phyloP scores from a whole-genome alignment of 805 yeast genomes.

The Ogataea zsoltii region DNA sequence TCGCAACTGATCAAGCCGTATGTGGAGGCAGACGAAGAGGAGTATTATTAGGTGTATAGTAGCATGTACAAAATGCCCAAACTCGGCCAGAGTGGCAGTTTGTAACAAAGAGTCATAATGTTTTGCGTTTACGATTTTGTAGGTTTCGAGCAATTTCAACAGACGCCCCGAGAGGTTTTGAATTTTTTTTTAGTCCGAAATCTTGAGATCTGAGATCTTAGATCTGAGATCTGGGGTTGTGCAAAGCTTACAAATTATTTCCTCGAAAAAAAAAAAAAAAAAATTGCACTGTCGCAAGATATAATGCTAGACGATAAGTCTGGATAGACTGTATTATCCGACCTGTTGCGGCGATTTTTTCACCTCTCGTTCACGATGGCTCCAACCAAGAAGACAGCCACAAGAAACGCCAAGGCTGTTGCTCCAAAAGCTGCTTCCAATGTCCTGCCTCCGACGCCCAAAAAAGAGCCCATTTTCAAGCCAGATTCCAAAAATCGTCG shows the following conservation, averaged over 20 bases:
- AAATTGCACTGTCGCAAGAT: neutral
- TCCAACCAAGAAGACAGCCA: conserved; percentile 1
- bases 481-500: conserved; percentile 31
- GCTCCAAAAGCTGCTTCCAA: neutral
- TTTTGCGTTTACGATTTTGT: too few species aligned
- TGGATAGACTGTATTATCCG: too few species aligned
- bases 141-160: too few species aligned
- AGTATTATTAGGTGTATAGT: conserved; percentile 9
- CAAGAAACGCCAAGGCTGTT: conserved; percentile 5
- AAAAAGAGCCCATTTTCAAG: conserved; percentile 36
- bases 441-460: conserved; percentile 29
- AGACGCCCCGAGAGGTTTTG: too few species aligned
- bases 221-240: conserved; percentile 5
- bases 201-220: too few species aligned
- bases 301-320: too few species aligned
- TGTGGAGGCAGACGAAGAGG: conserved; percentile 20
- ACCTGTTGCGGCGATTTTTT: neutral
- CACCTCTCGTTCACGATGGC: neutral
- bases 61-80: neutral
- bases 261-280: neutral
- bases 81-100: too few species aligned
- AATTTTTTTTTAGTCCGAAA: too few species aligned
- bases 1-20: conserved; percentile 24
- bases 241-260: neutral
- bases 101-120: too few species aligned